Base-by-base conservation (phyloP, 805 yeast genomes). In the Myxozyma udenii region DNA sequence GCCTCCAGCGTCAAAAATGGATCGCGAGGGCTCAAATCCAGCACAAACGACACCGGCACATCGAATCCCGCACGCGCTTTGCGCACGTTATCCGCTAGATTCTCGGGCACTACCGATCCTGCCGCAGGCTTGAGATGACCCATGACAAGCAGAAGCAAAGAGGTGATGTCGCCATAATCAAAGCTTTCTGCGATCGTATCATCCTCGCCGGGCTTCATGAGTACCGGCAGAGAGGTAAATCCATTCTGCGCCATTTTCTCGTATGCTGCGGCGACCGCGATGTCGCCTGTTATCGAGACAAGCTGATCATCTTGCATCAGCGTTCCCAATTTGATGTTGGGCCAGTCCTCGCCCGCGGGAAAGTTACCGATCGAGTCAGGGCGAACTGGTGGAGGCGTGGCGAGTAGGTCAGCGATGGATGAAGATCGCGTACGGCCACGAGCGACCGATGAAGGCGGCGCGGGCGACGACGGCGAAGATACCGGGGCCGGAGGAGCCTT, bases 91-190 rank as follows among this genome's bases (percentile, higher is more conserved):
- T 16, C 67, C 62, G 19, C 72, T 67, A 41, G 81, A 41, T 63
- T 62, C 41, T 37, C 35, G 23, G 52, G 46, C 40, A 23, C 30
- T 7, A 49, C 43, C 6, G 62, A 38, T 23, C 46, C 56, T 30
- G 54, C 57, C 12, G 63, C 35, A 18, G 65, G 61, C 40, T 72
- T 71, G 23, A 79, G 71, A 64, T 85, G 87, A 66, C 91, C 90
- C 74, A 90, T 75, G 21, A 93, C 93, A 54, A 93, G 72, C 59
- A 91, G 72, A 58, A 91, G 73, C 66, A 89, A 89, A 11, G 96
- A 83, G 63, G 87, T 89, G 68, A 91, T 76, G 70, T 91, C 97
- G 25, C 91, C 78, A 70, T 88, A 93, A 69, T 93, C 98, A 68
- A 91, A 91, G 1, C 95, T 85, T 54, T 85, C 75, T 63, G 93